Evolutionary conservation across 2,329 filamentous ascomycete genomes (phyloP).

Genomic region (Fusarium stilboides): DNA sequence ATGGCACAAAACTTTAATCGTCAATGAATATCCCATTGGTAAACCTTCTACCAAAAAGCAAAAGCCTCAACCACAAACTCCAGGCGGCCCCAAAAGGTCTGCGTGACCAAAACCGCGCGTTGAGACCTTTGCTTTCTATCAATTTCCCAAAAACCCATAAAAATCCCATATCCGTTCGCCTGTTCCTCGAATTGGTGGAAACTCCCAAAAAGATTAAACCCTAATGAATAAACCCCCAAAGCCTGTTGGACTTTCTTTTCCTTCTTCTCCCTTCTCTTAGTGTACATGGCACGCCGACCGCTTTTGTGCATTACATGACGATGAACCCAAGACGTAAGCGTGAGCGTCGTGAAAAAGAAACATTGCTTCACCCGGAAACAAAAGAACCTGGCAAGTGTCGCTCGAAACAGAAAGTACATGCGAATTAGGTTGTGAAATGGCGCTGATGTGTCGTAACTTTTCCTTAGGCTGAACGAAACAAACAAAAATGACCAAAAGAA

Average conservation of each 20-base stretch:
- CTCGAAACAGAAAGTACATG: constrained; percentile 28
- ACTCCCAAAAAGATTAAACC: not conserved
- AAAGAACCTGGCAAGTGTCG: constrained; percentile 11
- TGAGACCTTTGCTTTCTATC: constrained; percentile 44
- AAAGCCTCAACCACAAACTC: constrained; percentile 40
- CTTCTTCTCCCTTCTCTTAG: constrained; percentile 15
- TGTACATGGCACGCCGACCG: constrained; percentile 27
- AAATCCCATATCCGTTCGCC: constrained; percentile 24
- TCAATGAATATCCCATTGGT: constrained; percentile 39
- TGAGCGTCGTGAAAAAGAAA: constrained; percentile 44
- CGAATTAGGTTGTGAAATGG: constrained; percentile 36
- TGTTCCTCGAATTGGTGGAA: constrained; percentile 4
- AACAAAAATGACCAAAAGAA: constrained; percentile 6
- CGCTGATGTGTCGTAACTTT: constrained; percentile 28
- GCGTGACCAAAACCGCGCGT: constrained; percentile 22
- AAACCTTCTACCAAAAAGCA: constrained; percentile 30
- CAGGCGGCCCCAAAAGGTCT: constrained; percentile 24
- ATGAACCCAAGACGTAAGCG: constrained; percentile 27
- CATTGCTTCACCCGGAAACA: constrained; percentile 24
- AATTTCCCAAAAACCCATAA: constrained; percentile 18
- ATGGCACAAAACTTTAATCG: not conserved
- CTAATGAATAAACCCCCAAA: constrained; percentile 10
- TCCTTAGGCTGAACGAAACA: constrained; percentile 15
- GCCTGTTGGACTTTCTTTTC: constrained; percentile 16
- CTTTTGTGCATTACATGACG: constrained; percentile 31